Percentiles rank a stretch among this genome's conserved stretches.
Evolutionary conservation across 2,329 filamentous ascomycete species (phyloP).

Genomic region (Penicillium griseofulvum): DNA sequence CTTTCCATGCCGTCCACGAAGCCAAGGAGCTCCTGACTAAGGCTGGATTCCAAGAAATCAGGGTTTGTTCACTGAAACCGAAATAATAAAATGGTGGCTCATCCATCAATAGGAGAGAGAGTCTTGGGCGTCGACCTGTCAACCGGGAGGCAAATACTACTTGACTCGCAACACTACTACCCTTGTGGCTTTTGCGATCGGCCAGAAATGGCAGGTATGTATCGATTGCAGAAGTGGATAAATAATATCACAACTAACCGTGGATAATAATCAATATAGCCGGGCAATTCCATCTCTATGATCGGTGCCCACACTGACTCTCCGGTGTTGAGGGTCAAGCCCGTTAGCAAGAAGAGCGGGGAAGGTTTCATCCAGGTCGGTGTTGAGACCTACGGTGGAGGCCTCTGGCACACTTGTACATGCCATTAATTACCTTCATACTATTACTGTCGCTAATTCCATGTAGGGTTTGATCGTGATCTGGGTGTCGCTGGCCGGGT

Average conservation of each 20-base stretch:
- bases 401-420: constrained; percentile 87
- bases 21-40: constrained; percentile 72
- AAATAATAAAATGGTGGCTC: not conserved
- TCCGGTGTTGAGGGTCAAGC: constrained; percentile 86
- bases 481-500: constrained; percentile 85
- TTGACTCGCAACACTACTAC: constrained; percentile 91
- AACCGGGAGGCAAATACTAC: constrained; percentile 92
- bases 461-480: constrained; percentile 82
- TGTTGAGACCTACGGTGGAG: constrained; percentile 94
- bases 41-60: constrained; percentile 83
- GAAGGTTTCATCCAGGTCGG: constrained; percentile 91
- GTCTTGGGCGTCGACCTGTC: constrained; percentile 75
- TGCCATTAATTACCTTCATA: not conserved
- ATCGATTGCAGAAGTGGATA: not conserved
- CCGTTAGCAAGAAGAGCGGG: constrained; percentile 81
- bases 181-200: constrained; percentile 88
- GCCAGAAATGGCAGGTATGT: constrained; percentile 72
- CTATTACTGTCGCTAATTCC: constrained; percentile 10
- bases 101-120: constrained; percentile 66
- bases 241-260: not conserved
- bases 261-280: constrained; percentile 34
- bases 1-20: constrained; percentile 88
- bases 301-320: constrained; percentile 96
- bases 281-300: constrained; percentile 87
- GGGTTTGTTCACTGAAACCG: constrained; percentile 44